Percentiles rank a stretch among this genome's conserved stretches.
Conservation (phyloP, 768 basidiomycete genomes). For the Auricularia heimuer region DNA sequence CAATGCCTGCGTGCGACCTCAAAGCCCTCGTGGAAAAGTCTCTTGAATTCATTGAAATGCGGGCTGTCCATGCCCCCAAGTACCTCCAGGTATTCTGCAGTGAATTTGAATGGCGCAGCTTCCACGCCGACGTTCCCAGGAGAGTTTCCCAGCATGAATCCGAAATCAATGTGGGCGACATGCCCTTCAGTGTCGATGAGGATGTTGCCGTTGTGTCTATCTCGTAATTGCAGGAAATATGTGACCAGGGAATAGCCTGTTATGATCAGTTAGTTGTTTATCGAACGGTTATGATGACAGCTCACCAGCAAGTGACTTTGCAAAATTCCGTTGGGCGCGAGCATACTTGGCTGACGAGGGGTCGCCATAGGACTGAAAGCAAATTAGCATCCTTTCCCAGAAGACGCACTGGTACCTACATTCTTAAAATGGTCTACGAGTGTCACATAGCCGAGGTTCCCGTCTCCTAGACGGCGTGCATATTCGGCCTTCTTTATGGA, state of each 20-base stretch:
- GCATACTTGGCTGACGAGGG: constrained; percentile 78
- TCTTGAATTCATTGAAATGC: constrained; percentile 74
- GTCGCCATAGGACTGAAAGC: constrained; percentile 73
- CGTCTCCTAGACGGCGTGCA: constrained; percentile 72
- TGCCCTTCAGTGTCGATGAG: constrained; percentile 92
- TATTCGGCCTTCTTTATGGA: constrained; percentile 99
- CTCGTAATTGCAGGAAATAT: constrained; percentile 96
- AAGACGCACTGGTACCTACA: constrained; percentile 33
- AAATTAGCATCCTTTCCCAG: not conserved
- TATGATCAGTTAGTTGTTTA: no score
- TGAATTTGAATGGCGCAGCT: constrained; percentile 97
- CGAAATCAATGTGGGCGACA: constrained; percentile 85
- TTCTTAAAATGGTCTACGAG: constrained; percentile 86
- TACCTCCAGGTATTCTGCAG: constrained; percentile 91
- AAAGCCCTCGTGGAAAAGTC: constrained; percentile 86
- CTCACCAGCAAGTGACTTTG: constrained; percentile 69
- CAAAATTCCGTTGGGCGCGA: constrained; percentile 89
- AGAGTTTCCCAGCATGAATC: constrained; percentile 94
- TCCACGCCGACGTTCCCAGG: constrained; percentile 98
- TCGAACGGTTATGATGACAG: no score
- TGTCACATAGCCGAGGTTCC: constrained; percentile 78
- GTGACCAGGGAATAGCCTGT: constrained; percentile 81
- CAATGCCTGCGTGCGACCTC: constrained; percentile 92
- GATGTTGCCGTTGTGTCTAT: constrained; percentile 98
- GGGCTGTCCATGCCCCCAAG: constrained; percentile 75